phyloP scores from a whole-genome alignment of 495 filamentous ascomycete species.

The Astrothelium macrocarpum region DNA sequence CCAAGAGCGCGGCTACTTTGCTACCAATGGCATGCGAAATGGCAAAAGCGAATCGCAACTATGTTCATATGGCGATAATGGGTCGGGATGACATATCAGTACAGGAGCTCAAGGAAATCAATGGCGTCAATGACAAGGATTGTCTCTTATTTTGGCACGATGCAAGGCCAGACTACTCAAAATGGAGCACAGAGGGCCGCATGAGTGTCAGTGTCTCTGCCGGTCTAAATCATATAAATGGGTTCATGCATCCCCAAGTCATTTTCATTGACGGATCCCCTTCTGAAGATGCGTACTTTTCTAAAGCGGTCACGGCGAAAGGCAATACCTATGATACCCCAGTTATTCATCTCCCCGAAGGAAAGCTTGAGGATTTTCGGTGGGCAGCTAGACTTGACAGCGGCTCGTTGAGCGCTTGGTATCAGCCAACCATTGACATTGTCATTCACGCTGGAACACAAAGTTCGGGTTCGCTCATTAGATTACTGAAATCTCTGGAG shows the following conservation, averaged over 20 bases:
- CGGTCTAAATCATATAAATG: constrained; percentile 37
- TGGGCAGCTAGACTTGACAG: constrained; percentile 73
- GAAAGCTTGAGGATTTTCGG: constrained; percentile 48
- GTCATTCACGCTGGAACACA: constrained; percentile 60
- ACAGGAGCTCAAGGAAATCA: constrained; percentile 43
- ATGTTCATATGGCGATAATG: constrained; percentile 51
- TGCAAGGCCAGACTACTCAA: constrained; percentile 43
- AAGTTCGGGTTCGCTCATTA: constrained; percentile 60
- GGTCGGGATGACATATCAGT: constrained; percentile 45
- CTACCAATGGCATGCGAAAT: constrained; percentile 56
- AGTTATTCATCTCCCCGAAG: constrained; percentile 58
- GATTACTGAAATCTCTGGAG: constrained; percentile 61
- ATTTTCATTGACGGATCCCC: constrained; percentile 43
- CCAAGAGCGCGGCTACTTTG: constrained; percentile 45
- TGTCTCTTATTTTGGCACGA: constrained; percentile 52
- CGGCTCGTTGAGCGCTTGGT: constrained; percentile 63
- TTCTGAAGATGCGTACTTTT: constrained; percentile 47
- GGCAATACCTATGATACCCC: constrained; percentile 36
- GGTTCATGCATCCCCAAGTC: constrained; percentile 49
- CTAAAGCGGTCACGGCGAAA: constrained; percentile 41
- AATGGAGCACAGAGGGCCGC: constrained; percentile 42
- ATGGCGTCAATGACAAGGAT: constrained; percentile 42
- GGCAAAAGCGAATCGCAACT: constrained; percentile 44
- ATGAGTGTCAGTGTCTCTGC: constrained; percentile 31
- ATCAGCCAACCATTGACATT: constrained; percentile 62